Evolutionary conservation across 2,329 filamentous ascomycete genomes (phyloP), one percentile per base, ranked within the genome.

Genomic region (Aotearoamyces nothofagi): DNA sequence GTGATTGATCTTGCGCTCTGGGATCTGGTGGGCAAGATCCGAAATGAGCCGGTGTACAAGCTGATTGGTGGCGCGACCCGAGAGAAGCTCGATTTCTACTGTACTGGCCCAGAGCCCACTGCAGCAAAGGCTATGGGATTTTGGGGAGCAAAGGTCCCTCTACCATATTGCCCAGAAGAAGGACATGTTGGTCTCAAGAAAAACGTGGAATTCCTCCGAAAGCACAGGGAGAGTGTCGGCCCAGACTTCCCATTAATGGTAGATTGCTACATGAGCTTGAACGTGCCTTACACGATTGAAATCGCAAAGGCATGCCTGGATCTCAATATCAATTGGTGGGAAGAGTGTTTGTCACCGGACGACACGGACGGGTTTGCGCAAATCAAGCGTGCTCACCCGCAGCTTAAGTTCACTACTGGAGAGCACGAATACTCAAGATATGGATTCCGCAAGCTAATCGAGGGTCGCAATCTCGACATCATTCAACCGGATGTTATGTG

Each of bases 401-500:
- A 76, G 2, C 63, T 87, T 55, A 92, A 92, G 55, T 94, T 94
- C 61, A 94, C 86, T 11, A 93, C 86, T 2, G 86, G 86, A 39
- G 86, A 94, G 60, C 86, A 94, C 57, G 86, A 94, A 54, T 94
- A 86, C 61, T 92, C 83, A 5, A 69, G 83, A 44, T 94, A 86
- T 49, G 86, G 86, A 16, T 94, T 94, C 70, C 79, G 87, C 42
- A 92, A 93, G 61, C 69, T 94, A 24, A 76, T 94, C 38, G 83
- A 93, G 56, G 78, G 78, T 32, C 81, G 84, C 40, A 92, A 92
- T 55, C 61, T 94, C 35, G 86, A 94, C 52, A 92, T 94, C 43
- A 73, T 94, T 45, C 86, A 93, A 57, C 86, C 86, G 9, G 86
- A 94, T 48, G 84, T 94, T 39, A 94, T 94, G 86, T 94, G 86